Evolutionary conservation across 345 rosid species (phyloP), one percentile per base, ranked within the genome.

Genomic region (Psidium guajava): DNA sequence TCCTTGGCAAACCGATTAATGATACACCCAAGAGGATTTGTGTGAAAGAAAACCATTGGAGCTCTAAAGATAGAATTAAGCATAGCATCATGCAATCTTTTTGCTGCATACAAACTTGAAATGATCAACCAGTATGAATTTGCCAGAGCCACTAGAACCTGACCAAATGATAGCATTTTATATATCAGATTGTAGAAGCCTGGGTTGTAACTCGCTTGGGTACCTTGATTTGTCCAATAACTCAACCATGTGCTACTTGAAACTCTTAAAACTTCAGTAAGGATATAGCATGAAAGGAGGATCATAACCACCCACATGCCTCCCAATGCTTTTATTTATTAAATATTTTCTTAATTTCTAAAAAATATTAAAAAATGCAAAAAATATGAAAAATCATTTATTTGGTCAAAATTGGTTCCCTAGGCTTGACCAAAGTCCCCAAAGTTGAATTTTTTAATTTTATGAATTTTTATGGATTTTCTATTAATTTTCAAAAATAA

Each of bases 1-100:
- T 97, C 99, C 95, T 96, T 97, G 11, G 99, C 96, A 88, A 97
- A 97, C 89, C 99, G 92, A 90, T 97, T 97, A 86, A 97, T 97
- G 80, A 97, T 93, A 22, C 99, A 89, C 28, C 99, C 99, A 83
- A 97, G 90, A 53, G 99, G 99, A 87, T 96, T 97, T 85, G 99
- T 97, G 84, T 96, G 99, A 90, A 97, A 97, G 90, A 97, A 97
- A 83, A 92, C 93, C 99, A 97, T 95, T 54, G 99, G 99, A 87
- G 99, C 99, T 91, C 99, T 93, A 87, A 97, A 88, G 83, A 97
- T 95, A 84, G 99, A 91, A 82, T 86, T 86, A 87, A 97, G 99
- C 98, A 97, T 96, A 83, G 98, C 97, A 85, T 97, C 94, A 82
- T 96, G 99, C 94, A 97, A 86, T 90, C 89, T 95, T 88, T 75